phyloP scores from a whole-genome alignment of 31 red algal species.

The Porphyra umbilicalis region DNA sequence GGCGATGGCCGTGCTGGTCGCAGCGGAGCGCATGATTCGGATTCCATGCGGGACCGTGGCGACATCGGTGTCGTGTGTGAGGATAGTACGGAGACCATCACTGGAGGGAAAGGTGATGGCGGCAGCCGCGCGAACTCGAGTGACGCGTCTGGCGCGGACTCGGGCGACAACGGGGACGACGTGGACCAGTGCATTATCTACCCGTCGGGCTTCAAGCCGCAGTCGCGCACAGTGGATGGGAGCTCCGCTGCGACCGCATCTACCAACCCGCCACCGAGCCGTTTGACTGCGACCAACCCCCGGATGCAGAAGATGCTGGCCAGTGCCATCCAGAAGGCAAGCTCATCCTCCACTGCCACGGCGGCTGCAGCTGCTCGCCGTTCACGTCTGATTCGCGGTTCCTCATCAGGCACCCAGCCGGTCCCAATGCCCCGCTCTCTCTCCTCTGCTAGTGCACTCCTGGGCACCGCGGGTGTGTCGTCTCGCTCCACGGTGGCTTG shows the following conservation, averaged over 20 bases:
- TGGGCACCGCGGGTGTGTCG: neutral
- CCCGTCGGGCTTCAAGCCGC: neutral
- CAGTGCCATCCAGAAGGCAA: neutral
- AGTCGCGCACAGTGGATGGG: neutral
- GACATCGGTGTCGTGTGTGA: neutral
- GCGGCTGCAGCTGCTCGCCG: neutral
- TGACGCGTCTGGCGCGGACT: neutral
- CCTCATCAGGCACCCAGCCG: neutral
- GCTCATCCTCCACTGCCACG: neutral
- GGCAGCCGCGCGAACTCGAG: neutral
- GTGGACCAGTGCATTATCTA: neutral
- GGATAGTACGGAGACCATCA: neutral
- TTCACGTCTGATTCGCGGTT: neutral
- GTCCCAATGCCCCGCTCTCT: neutral
- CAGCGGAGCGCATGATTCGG: neutral
- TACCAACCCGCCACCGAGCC: neutral
- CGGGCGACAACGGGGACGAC: neutral
- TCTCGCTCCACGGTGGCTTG: neutral
- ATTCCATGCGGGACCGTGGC: neutral
- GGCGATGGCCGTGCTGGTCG: neutral
- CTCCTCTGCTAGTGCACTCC: neutral
- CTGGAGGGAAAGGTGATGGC: neutral
- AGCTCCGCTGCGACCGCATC: neutral
- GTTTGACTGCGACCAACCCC: neutral
- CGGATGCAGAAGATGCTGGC: neutral